Evolutionary conservation across 2,329 filamentous ascomycete genomes (phyloP).

Genomic region (Sporothrix pseudoabietina): DNA sequence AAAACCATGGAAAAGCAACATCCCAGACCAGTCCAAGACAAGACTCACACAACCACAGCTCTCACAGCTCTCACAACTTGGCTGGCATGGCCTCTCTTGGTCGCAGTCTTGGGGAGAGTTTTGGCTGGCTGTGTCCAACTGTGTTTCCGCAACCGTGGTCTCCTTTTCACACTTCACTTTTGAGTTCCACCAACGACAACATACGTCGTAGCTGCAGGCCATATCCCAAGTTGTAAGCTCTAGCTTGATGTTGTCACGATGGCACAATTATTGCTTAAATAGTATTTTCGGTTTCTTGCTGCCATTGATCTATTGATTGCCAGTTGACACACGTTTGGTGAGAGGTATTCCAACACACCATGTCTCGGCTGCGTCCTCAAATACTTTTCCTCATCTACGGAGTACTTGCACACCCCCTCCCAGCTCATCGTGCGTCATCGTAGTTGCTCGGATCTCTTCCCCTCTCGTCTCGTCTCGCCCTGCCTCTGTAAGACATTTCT

Average conservation of each 20-base stretch:
- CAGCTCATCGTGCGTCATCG: neutral
- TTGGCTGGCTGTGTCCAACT: conserved; percentile 7
- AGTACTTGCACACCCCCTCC: neutral
- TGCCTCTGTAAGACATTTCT: neutral
- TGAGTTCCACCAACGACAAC: too few relatives aligned
- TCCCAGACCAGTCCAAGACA: neutral
- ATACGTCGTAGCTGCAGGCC: too few relatives aligned
- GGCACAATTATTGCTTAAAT: neutral
- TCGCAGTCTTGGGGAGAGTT: neutral
- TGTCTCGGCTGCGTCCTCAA: neutral
- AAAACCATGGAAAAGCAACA: neutral
- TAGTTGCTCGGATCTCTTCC: neutral
- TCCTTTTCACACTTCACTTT: neutral
- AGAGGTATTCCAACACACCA: neutral
- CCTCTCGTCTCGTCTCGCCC: neutral
- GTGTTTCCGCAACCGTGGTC: neutral
- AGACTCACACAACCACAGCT: neutral
- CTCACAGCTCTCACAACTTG: neutral
- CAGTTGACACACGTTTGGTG: neutral
- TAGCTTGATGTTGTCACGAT: neutral
- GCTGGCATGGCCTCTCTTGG: neutral
- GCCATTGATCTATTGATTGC: neutral
- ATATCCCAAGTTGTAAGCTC: too few relatives aligned
- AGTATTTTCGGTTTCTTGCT: neutral
- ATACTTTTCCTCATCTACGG: neutral